Percentiles rank a stretch among this genome's conserved stretches.
phyloP scores from a whole-genome alignment of 2,329 filamentous ascomycete genomes.

The Xylariaceae sp. region DNA sequence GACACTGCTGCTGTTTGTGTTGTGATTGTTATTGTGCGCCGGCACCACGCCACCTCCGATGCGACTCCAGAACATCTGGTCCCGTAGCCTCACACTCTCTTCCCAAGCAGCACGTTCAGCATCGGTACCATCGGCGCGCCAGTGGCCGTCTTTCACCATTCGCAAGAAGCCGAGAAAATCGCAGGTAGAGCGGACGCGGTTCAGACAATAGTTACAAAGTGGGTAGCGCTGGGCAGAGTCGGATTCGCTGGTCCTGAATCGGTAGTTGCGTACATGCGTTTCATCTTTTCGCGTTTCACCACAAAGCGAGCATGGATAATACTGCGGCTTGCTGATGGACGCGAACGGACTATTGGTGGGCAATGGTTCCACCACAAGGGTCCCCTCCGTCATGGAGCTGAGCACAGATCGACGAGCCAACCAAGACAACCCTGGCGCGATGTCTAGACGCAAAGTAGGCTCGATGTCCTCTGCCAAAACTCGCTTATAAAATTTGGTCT shows the following conservation, averaged over 20 bases:
- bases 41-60: conserved; percentile 90
- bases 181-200: conserved; percentile 79
- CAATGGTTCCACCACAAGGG: conserved; percentile 84
- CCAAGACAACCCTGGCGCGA: conserved; percentile 89
- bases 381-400: conserved; percentile 77
- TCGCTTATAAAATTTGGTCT: conserved; percentile 92
- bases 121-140: conserved; percentile 77
- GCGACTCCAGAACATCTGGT: conserved; percentile 96
- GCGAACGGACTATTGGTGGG: conserved; percentile 53
- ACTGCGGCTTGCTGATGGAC: conserved; percentile 46
- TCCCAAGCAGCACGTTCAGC: conserved; percentile 91
- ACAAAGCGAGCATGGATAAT: conserved; percentile 77
- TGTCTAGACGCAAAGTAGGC: conserved; percentile 84
- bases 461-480: conserved; percentile 87
- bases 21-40: conserved; percentile 32
- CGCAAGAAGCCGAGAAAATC: conserved; percentile 90
- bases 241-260: conserved; percentile 83
- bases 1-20: conserved; percentile 14
- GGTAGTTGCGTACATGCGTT: conserved; percentile 71
- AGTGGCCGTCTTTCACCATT: conserved; percentile 88
- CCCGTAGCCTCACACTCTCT: conserved; percentile 81
- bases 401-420: conserved; percentile 82
- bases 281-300: conserved; percentile 74
- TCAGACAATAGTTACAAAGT: conserved; percentile 83
- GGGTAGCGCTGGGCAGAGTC: conserved; percentile 86